phyloP scores from a whole-genome alignment of 1,284 basidiomycete species.

The Ganoderma multipileum region DNA sequence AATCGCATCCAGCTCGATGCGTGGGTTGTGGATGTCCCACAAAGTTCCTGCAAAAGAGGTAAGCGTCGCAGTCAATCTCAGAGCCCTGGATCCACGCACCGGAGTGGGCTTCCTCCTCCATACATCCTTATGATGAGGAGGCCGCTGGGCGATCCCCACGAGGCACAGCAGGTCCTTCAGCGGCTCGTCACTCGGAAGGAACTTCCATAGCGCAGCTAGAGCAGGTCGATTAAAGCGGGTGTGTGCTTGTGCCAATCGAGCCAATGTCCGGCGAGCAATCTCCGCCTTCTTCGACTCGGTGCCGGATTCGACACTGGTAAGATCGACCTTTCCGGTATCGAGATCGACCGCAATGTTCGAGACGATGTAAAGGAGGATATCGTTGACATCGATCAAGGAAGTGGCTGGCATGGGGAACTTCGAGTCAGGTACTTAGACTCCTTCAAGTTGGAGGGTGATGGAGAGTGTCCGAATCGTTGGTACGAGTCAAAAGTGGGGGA shows the following conservation, averaged over 20 bases:
- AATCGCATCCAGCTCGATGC: background rate
- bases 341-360: background rate
- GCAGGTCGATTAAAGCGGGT: background rate
- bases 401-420: background rate
- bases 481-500: no score
- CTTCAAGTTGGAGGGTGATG: no score
- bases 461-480: no score
- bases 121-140: no score
- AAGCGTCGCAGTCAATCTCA: background rate
- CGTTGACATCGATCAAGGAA: background rate
- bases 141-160: no score
- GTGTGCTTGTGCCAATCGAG: background rate
- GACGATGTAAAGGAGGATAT: background rate
- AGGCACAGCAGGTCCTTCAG: background rate
- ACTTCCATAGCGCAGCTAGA: background rate
- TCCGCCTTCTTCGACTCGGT: no score
- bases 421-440: no score
- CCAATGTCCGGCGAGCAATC: background rate
- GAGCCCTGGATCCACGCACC: no score
- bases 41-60: background rate
- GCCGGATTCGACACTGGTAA: no score
- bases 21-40: background rate
- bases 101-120: no score
- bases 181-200: background rate
- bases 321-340: no score